phyloP scores from a whole-genome alignment of 1,284 basidiomycete genomes.

The Ustilago sp. region DNA sequence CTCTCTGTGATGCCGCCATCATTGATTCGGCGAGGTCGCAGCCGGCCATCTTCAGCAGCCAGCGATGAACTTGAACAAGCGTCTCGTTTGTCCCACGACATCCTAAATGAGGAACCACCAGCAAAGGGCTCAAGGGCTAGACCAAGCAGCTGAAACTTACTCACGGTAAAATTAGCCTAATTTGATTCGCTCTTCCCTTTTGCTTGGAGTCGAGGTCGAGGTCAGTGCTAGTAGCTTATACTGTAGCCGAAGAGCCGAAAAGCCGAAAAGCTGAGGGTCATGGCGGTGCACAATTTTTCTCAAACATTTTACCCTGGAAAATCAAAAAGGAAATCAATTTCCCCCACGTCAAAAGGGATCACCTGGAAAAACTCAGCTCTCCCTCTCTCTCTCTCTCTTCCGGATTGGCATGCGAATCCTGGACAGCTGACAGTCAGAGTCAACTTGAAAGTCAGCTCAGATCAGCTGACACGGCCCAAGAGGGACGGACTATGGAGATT shows the following conservation, averaged over 20 bases:
- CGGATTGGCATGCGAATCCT: background rate
- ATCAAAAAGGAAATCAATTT: background rate
- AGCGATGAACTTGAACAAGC: background rate
- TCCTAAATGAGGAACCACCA: background rate
- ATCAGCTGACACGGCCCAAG: constrained; percentile 1
- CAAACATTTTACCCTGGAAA: background rate
- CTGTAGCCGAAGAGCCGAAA: background rate
- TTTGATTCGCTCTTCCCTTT: background rate
- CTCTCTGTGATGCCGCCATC: background rate
- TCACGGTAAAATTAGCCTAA: constrained; percentile 23
- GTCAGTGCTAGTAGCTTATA: background rate
- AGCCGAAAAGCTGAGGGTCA: background rate
- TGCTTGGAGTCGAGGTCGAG: background rate
- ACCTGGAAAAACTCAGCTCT: background rate
- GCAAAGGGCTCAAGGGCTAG: background rate
- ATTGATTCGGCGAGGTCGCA: background rate
- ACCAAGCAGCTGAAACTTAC: constrained; percentile 14
- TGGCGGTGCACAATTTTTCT: background rate
- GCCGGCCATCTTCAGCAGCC: background rate
- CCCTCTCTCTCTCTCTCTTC: background rate
- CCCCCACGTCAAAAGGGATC: no score
- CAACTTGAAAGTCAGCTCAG: background rate
- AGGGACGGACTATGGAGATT: no score
- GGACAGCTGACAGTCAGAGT: background rate
- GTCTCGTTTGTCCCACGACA: background rate